These are phyloP conservation scores for Metarhizium album DNA, from an alignment of 2,329 filamentous ascomycete species.

Conservation along the genomic window DNA sequence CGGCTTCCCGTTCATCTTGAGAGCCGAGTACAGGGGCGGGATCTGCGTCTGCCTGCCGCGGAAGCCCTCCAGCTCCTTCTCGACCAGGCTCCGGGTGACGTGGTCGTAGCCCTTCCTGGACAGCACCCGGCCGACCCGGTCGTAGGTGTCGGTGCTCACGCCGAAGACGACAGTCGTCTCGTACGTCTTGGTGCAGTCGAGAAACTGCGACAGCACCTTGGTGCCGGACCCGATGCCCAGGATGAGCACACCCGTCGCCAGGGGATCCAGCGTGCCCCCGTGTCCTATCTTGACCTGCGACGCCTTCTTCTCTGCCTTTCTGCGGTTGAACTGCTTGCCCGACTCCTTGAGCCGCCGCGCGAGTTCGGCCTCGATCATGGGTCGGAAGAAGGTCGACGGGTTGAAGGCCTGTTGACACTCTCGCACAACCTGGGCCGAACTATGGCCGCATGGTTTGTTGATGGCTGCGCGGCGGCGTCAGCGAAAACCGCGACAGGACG, in stretches of 20 bases:
- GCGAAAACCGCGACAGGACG: constrained; percentile 2
- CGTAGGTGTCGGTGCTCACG: constrained; percentile 86
- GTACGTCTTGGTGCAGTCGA: constrained; percentile 87
- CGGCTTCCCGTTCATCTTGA: constrained; percentile 88
- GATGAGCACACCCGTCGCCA: constrained; percentile 88
- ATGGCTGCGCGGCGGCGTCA: constrained; percentile 48
- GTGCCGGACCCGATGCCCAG: constrained; percentile 81
- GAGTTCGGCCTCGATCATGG: constrained; percentile 59
- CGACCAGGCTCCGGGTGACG: constrained; percentile 67
- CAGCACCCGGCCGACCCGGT: constrained; percentile 74
- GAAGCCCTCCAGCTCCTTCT: constrained; percentile 65
- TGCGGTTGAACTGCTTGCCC: constrained; percentile 48
- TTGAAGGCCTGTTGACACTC: constrained; percentile 80
- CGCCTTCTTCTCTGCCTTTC: constrained; percentile 44
- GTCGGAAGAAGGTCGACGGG: constrained; percentile 65
- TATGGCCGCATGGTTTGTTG: constrained; percentile 78
- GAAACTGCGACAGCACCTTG: constrained; percentile 67
- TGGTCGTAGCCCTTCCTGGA: constrained; percentile 66
- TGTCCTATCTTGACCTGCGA: constrained; percentile 87
- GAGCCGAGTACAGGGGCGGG: constrained; percentile 83
- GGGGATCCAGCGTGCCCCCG: constrained; percentile 86
- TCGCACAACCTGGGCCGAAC: constrained; percentile 83
- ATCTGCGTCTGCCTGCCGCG: constrained; percentile 78
- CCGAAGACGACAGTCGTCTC: constrained; percentile 85
- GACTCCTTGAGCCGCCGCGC: constrained; percentile 44